Conservation (phyloP, 179 eudicot genomes). For the Beta macrorhiza region DNA sequence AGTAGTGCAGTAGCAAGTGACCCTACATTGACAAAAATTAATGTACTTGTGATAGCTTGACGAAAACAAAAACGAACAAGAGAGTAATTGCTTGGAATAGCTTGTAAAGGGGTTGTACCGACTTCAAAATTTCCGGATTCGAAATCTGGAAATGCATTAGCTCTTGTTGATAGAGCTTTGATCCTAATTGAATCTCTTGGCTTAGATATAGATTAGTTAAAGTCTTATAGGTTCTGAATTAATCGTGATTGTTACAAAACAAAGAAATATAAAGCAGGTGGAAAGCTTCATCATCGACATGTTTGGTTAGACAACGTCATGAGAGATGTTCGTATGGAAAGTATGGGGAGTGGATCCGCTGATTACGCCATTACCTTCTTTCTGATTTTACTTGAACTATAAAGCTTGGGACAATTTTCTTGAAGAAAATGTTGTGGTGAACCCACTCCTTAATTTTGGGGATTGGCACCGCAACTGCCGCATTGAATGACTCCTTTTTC, state of each 20-base stretch:
- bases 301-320: constrained; percentile 15
- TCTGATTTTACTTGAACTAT: constrained; percentile 15
- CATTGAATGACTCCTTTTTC: background rate
- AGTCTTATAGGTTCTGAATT: background rate
- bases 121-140: no score
- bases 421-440: background rate
- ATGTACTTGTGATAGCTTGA: background rate
- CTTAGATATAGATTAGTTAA: background rate
- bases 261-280: background rate
- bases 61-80: no score
- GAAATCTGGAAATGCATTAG: background rate
- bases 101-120: no score
- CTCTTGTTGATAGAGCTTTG: background rate
- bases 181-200: no score
- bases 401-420: constrained; percentile 3
- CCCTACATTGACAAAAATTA: no score
- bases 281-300: background rate
- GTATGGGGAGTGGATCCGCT: constrained; percentile 17
- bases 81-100: no score
- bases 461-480: constrained; percentile 20
- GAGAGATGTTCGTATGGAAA: constrained; percentile 18
- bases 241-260: background rate
- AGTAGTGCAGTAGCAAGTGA: no score
- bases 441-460: background rate
- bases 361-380: constrained; percentile 22